phyloP scores from a whole-genome alignment of 495 filamentous ascomycete genomes.

The Penicillium macrosclerotiorum region DNA sequence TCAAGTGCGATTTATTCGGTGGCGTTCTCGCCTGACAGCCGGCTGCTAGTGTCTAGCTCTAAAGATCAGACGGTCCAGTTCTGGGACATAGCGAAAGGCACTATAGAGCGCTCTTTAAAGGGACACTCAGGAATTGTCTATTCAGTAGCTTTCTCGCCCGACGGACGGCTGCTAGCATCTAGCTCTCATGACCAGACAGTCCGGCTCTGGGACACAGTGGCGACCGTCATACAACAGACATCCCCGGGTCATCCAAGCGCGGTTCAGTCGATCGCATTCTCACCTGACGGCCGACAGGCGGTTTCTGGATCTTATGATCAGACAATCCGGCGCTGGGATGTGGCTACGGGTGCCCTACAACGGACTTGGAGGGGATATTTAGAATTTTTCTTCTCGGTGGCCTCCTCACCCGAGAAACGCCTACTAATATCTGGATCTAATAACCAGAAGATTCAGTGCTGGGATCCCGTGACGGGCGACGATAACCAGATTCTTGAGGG shows the following conservation, averaged over 20 bases:
- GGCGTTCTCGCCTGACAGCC: background rate
- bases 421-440: too few relatives aligned
- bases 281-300: slow-evolving; percentile 19
- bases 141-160: slow-evolving; percentile 24
- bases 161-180: slow-evolving; percentile 26
- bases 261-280: slow-evolving; percentile 20
- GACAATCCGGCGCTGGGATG: slow-evolving; percentile 35
- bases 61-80: background rate
- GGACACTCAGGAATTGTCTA: slow-evolving; percentile 13
- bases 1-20: background rate
- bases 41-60: background rate
- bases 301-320: slow-evolving; percentile 29
- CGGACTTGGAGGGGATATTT: too few relatives aligned
- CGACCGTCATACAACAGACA: background rate
- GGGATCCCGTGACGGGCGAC: too few relatives aligned
- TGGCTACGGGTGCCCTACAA: slow-evolving; percentile 8
- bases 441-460: too few relatives aligned
- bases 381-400: too few relatives aligned
- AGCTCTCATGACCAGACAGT: slow-evolving; percentile 30
- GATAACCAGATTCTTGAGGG: too few relatives aligned
- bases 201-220: slow-evolving; percentile 4
- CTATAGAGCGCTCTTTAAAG: background rate
- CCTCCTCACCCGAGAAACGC: too few relatives aligned
- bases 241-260: slow-evolving; percentile 3
- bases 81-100: background rate